Evolutionary conservation across 352 stramenopile genomes (phyloP), one percentile per base, ranked within the genome.

Genomic region (Globisporangium nunn): DNA sequence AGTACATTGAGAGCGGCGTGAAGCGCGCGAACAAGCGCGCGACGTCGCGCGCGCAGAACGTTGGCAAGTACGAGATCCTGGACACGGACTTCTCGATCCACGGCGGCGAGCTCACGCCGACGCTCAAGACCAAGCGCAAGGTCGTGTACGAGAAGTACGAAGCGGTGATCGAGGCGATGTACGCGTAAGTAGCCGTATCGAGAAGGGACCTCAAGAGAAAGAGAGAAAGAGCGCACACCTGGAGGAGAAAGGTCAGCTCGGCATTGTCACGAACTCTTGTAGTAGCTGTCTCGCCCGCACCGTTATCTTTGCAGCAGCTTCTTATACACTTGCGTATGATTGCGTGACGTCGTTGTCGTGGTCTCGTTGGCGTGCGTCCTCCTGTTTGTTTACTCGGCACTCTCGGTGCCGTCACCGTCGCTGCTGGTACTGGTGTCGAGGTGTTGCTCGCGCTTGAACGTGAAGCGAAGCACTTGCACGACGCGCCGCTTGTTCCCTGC

Each of bases 61-160:
- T 97, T 12, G 78, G 66, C 64, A 97, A 97, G 74, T 97, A 81
- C 66, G 62, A 75, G 53, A 72, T 97, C 45, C 66, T 97, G 18
- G 74, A 91, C 54, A 78, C 72, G 52, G 91, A 98, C 71, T 98
- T 98, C 60, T 94, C 81, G 40, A 88, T 97, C 43, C 62, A 67
- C 48, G 88, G 75, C 47, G 87, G 91, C 57, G 94, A 98, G 64
- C 74, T 98, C n/a, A 98, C 95, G 50, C 92, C 96, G 39, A 98
- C 96, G 62, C 77, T 98, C 59, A 98, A 98, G 75, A 73, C 98
- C 44, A 98, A 98, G 85, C 90, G 95, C 56, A 87, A 88, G 64
- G 50, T 97, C 43, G 91, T 97, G 53, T 56, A 87, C 33, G 83
- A 98, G 54, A 98, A 98, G 74, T 97, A 98, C 71, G 74, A 72